phyloP scores from a whole-genome alignment of 2,329 filamentous ascomycete species.

The Neonectria ditissima region DNA sequence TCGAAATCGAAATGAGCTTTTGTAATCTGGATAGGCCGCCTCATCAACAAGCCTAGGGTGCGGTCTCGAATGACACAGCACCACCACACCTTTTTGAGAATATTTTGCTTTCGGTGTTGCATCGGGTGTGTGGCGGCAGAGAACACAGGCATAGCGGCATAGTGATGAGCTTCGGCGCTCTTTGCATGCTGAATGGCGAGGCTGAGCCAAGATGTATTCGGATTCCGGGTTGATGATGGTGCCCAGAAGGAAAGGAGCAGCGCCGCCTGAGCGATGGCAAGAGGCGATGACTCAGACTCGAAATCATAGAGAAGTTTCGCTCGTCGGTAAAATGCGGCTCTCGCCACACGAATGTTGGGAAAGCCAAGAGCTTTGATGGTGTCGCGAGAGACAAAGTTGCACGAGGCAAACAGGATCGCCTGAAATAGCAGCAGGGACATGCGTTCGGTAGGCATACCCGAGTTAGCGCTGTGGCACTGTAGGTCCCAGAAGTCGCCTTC shows the following conservation, averaged over 20 bases:
- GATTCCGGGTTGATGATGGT: conserved; percentile 49
- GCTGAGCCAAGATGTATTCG: conserved; percentile 62
- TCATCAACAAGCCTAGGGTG: conserved; percentile 61
- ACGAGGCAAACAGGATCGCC: conserved; percentile 59
- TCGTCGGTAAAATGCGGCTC: conserved; percentile 57
- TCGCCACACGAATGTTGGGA: conserved; percentile 55
- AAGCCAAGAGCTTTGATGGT: conserved; percentile 58
- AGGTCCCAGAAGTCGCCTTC: conserved; percentile 39
- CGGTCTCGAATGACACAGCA: conserved; percentile 65
- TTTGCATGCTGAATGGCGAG: conserved; percentile 63
- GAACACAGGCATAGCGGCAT: conserved; percentile 50
- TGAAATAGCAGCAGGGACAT: conserved; percentile 60
- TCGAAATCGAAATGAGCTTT: conserved; percentile 59
- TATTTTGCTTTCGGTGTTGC: conserved; percentile 53
- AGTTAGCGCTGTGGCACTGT: conserved; percentile 27
- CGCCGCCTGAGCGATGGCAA: conserved; percentile 55
- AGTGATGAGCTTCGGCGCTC: conserved; percentile 58
- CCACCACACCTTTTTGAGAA: conserved; percentile 66
- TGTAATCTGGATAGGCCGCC: conserved; percentile 63
- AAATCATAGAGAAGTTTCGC: conserved; percentile 58
- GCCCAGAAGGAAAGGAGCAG: conserved; percentile 60
- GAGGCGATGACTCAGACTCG: conserved; percentile 56
- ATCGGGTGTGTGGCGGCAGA: conserved; percentile 46
- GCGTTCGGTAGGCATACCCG: conserved; percentile 39
- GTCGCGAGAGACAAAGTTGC: conserved; percentile 55